These are phyloP conservation scores for Fermentozyma sake DNA, from an alignment of 1,139 yeast species.

Conservation along the genomic window DNA sequence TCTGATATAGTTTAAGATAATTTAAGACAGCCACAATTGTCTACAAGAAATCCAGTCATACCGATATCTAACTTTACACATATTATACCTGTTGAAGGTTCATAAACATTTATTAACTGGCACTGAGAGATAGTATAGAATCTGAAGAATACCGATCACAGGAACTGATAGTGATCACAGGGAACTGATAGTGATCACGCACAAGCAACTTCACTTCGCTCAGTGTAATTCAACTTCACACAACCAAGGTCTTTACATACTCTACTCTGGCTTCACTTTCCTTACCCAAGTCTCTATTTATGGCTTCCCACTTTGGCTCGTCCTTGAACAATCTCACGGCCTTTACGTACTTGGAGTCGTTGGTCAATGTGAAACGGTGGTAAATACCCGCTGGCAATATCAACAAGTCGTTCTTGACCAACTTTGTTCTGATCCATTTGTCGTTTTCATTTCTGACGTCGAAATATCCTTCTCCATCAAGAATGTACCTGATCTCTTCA, in stretches of 20 bases:
- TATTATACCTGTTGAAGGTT: no score
- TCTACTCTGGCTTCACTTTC: constrained; percentile 27
- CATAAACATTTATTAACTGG: no score
- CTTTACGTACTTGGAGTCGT: constrained; percentile 52
- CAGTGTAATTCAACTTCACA: constrained; percentile 2
- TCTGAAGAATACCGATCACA: no score
- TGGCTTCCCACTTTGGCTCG: constrained; percentile 95
- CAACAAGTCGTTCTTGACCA: constrained; percentile 62
- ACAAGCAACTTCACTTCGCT: neutral
- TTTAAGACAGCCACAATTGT: no score
- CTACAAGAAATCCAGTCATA: no score
- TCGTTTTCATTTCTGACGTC: constrained; percentile 73
- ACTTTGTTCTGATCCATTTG: constrained; percentile 74
- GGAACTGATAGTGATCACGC: no score
- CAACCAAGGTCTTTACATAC: constrained; percentile 28
- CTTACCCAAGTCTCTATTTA: constrained; percentile 48
- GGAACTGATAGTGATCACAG: no score
- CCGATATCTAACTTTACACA: no score
- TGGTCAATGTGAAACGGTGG: constrained; percentile 80
- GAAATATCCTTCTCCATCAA: constrained; percentile 90
- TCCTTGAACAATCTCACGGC: constrained; percentile 87
- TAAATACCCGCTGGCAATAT: constrained; percentile 88
- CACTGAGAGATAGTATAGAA: no score
- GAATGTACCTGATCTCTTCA: constrained; percentile 88
- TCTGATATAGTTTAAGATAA: no score